These are phyloP conservation scores for Dispira parvispora DNA, from an alignment of 192 early-diverging fungal species.

Conservation along the genomic window DNA sequence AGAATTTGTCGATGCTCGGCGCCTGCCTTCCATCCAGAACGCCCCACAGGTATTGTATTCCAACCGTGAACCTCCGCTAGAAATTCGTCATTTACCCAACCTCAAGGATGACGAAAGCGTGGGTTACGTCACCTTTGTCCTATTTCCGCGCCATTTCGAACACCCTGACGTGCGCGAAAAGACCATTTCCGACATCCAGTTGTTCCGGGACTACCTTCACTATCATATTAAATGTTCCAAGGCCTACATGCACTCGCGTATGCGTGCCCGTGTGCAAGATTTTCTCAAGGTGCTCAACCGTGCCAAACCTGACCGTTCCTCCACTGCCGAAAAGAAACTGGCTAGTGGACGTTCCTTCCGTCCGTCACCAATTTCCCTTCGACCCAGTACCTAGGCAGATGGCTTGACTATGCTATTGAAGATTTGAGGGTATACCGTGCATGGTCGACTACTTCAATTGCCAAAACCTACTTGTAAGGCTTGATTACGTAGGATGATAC, in stretches of 20 bases:
- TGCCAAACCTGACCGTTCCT: conserved; percentile 79
- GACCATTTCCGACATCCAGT: conserved; percentile 88
- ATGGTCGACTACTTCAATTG: too few species aligned
- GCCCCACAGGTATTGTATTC: conserved; percentile 96
- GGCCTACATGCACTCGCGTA: conserved; percentile 97
- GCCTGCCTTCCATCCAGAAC: conserved; percentile 71
- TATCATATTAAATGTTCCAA: conserved; percentile 99
- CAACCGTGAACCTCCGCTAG: conserved; percentile 81
- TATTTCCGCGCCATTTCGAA: conserved; percentile 84
- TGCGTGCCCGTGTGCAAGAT: conserved; percentile 85
- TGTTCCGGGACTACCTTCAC: conserved; percentile 97
- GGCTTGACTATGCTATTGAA: too few species aligned
- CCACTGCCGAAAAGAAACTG: conserved; percentile 55
- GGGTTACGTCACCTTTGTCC: conserved; percentile 93
- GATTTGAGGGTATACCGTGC: too few species aligned
- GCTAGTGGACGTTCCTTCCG: conserved; percentile 36
- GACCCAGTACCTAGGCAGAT: not conserved
- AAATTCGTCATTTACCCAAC: conserved; percentile 62
- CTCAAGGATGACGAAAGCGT: conserved; percentile 65
- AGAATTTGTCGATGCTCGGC: conserved; percentile 98
- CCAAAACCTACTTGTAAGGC: too few species aligned
- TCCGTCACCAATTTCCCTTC: conserved; percentile 12
- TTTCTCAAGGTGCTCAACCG: conserved; percentile 98
- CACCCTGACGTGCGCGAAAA: conserved; percentile 56
- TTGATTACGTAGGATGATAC: too few species aligned